A percentile compares a stretch with the other conserved stretches of the same genome.
These are phyloP conservation scores for Fonsecaea monophora DNA, from an alignment of 2,329 filamentous ascomycete genomes.

Conservation along the genomic window DNA sequence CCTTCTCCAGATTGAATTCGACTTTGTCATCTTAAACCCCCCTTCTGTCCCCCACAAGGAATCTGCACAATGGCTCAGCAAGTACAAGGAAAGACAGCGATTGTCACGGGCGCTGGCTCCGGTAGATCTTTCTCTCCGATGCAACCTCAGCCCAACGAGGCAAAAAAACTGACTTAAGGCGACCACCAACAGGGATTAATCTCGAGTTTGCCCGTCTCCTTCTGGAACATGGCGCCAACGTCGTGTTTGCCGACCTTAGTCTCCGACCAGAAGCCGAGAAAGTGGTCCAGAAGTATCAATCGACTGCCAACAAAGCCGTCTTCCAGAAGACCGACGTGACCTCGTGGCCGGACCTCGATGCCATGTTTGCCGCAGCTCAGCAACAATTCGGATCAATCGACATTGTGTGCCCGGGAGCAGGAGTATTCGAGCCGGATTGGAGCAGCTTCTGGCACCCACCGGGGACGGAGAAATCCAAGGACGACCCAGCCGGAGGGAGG, in stretches of 20 bases:
- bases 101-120: constrained; percentile 63
- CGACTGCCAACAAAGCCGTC: constrained; percentile 46
- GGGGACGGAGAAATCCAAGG: constrained; percentile 50
- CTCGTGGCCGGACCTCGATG: constrained; percentile 57
- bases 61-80: constrained; percentile 33
- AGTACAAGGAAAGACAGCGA: constrained; percentile 49
- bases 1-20: neutral
- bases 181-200: constrained; percentile 51
- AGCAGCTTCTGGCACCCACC: constrained; percentile 60
- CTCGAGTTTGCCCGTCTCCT: constrained; percentile 53
- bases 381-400: constrained; percentile 56
- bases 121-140: constrained; percentile 45
- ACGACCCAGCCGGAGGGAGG: constrained; percentile 49
- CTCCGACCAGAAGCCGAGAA: constrained; percentile 54
- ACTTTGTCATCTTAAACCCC: neutral
- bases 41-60: neutral
- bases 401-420: constrained; percentile 57
- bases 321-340: constrained; percentile 58
- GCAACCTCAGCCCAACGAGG: neutral
- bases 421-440: constrained; percentile 52
- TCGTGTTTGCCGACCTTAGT: constrained; percentile 54
- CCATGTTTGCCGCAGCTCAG: constrained; percentile 58
- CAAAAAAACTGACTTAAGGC: constrained; percentile 6
- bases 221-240: constrained; percentile 55
- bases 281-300: constrained; percentile 48